A percentile compares a stretch with the other conserved stretches of the same genome.
phyloP scores from a whole-genome alignment of 2,329 filamentous ascomycete genomes.

The Aspergillus fischeri region DNA sequence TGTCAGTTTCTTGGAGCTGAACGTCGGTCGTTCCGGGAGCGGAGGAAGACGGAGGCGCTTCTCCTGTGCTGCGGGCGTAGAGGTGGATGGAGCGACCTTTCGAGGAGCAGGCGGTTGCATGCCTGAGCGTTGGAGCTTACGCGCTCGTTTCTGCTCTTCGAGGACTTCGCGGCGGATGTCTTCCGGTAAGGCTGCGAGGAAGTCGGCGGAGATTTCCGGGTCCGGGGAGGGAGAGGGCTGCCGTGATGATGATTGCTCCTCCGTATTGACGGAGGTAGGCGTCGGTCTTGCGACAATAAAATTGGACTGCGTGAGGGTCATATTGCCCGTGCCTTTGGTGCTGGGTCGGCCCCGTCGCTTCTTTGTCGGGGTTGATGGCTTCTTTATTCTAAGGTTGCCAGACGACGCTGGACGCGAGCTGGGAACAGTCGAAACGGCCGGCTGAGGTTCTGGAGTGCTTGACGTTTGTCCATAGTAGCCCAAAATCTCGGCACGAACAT shows the following conservation, averaged over 20 bases:
- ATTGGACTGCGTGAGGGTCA: slow-evolving; percentile 68
- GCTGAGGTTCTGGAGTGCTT: slow-evolving; percentile 23
- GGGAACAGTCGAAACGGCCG: slow-evolving; percentile 45
- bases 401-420: slow-evolving; percentile 45
- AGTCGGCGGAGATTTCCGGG: slow-evolving; percentile 58
- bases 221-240: slow-evolving; percentile 26
- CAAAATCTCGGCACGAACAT: slow-evolving; percentile 79
- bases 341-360: slow-evolving; percentile 54
- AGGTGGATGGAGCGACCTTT: slow-evolving; percentile 15
- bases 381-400: slow-evolving; percentile 29
- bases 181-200: slow-evolving; percentile 77
- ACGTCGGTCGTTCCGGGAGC: slow-evolving; percentile 53
- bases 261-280: slow-evolving; percentile 9
- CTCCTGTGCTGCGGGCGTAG: slow-evolving; percentile 16
- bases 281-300: slow-evolving; percentile 50
- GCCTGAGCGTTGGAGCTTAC: slow-evolving; percentile 55
- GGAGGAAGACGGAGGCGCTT: slow-evolving; percentile 42
- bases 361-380: slow-evolving; percentile 63
- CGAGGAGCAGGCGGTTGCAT: slow-evolving; percentile 40
- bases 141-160: slow-evolving; percentile 63
- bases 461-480: slow-evolving; percentile 57
- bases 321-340: slow-evolving; percentile 52
- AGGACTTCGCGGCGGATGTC: slow-evolving; percentile 76
- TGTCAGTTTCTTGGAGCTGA: slow-evolving; percentile 57
- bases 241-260: slow-evolving; percentile 12